Base-by-base conservation (phyloP, 306 rosid species). In the Vicia faba region DNA sequence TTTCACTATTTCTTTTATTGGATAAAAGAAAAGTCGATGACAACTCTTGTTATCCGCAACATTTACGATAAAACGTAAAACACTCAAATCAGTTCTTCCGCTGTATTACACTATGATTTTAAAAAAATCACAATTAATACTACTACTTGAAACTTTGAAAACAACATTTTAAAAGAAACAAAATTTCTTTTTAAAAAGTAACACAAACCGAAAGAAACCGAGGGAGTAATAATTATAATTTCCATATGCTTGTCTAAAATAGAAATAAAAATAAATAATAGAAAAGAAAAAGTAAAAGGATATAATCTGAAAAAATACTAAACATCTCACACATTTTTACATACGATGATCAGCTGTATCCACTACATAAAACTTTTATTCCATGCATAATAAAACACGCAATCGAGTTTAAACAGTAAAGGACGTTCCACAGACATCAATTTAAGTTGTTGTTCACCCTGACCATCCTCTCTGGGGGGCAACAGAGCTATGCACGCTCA, bases 381-480 rank as follows among this genome's bases (percentile, higher is more conserved):
- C 90, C 79, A 82, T 95, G 97, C 95, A 89, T 88, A 80, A 70
- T 81, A 93, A 89, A 93, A 89, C 83, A 82, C 86, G 95, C 96
- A 86, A 83, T 65, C 18, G 36, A 62, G 71, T 65, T 46, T 5
- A 20, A 40, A 46, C n/a, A 4, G 53, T 16, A n/a, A 66, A 57
- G 26, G 44, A 56, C 16, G 55, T 43, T 50, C 59, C 39, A 4
- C 19, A 5, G 11, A 58, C 63, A 44, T 31, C 26, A 23, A 43
- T 40, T 26, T 48, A 25, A 55, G 11, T 55, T 26, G 38, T 25
- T 5, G 38, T 68, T 83, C 63, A 85, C 57, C 89, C 89, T 29
- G 83, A 88, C 97, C 98, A 88, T 44, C 91, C 96, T 69, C 95
- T 83, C 77, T 83, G 98, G 3, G 91, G 81, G 25, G 75, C 89